These are phyloP conservation scores for Helicostylum pulchrum DNA, from an alignment of 192 early-diverging fungal genomes.

Conservation along the genomic window DNA sequence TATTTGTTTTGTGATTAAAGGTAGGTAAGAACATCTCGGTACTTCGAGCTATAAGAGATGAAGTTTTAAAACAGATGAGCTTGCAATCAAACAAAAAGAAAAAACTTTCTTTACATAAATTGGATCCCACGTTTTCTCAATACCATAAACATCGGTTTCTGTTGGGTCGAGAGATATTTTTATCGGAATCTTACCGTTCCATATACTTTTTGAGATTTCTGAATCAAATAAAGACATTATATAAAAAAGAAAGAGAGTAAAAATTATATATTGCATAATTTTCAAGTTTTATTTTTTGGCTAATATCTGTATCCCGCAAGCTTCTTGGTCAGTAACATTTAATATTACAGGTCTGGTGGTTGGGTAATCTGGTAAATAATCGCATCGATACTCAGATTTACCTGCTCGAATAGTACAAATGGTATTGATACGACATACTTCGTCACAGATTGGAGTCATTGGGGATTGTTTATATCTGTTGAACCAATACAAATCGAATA, in stretches of 20 bases:
- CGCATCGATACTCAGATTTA: slow-evolving; percentile 32
- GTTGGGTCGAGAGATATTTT: slow-evolving; percentile 16
- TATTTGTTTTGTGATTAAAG: slow-evolving; percentile 51
- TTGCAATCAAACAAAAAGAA: background rate
- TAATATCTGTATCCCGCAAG: background rate
- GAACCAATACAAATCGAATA: slow-evolving; percentile 42
- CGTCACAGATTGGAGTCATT: slow-evolving; percentile 14
- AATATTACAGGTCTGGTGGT: background rate
- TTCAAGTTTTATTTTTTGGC: background rate
- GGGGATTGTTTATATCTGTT: slow-evolving; percentile 39
- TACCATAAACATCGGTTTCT: slow-evolving; percentile 23
- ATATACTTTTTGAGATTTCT: slow-evolving; percentile 28
- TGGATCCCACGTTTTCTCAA: slow-evolving; percentile 20
- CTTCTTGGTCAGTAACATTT: slow-evolving; percentile 1
- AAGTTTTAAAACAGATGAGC: background rate
- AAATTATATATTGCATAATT: background rate
- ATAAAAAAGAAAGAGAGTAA: background rate
- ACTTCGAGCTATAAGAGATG: slow-evolving; percentile 45
- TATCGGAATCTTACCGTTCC: slow-evolving; percentile 35
- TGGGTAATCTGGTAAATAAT: slow-evolving; percentile 25
- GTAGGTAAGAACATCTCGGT: slow-evolving; percentile 57
- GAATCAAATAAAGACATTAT: slow-evolving; percentile 22
- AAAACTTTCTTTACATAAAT: slow-evolving; percentile 33
- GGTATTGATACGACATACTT: slow-evolving; percentile 21
- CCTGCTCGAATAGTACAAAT: slow-evolving; percentile 36